Evolutionary conservation across 1,284 basidiomycete species (phyloP).

Genomic region (Ganoderma lingzhi): DNA sequence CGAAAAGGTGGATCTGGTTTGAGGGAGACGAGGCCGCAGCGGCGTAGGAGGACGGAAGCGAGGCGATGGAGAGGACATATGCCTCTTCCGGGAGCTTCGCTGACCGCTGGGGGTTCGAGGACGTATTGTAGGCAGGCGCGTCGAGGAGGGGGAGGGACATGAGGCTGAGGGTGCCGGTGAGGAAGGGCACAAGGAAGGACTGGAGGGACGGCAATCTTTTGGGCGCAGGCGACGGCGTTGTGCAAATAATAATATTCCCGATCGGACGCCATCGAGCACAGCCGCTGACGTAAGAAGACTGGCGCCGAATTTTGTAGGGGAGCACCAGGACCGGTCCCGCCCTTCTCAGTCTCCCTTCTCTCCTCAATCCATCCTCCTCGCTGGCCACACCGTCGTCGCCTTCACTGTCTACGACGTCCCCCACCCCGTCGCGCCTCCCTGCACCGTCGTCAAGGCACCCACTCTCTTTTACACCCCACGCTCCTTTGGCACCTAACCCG

Average conservation of each 20-base stretch:
- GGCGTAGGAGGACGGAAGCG: slow-evolving; percentile 58
- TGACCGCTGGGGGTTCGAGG: slow-evolving; percentile 44
- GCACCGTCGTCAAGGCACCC: slow-evolving; percentile 15
- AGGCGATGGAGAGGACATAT: slow-evolving; percentile 66
- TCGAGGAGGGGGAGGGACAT: slow-evolving; percentile 43
- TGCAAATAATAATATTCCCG: slow-evolving; percentile 28
- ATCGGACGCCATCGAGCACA: slow-evolving; percentile 27
- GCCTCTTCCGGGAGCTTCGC: slow-evolving; percentile 50
- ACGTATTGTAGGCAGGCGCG: slow-evolving; percentile 41
- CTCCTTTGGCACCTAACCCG: slow-evolving; percentile 35
- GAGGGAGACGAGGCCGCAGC: slow-evolving; percentile 65
- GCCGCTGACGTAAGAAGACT: slow-evolving; percentile 29
- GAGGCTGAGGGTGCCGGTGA: not conserved
- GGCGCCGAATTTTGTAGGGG: slow-evolving; percentile 19
- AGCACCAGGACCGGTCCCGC: slow-evolving; percentile 9
- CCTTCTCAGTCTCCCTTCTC: slow-evolving; percentile 26
- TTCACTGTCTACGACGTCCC: slow-evolving; percentile 37
- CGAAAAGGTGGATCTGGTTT: slow-evolving; percentile 68
- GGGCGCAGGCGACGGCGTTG: slow-evolving; percentile 3
- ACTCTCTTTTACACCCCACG: slow-evolving; percentile 38
- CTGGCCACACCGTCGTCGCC: slow-evolving; percentile 38
- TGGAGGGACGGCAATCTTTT: too few relatives aligned
- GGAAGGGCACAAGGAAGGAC: not conserved
- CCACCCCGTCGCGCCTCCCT: slow-evolving; percentile 23
- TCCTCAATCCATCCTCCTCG: slow-evolving; percentile 31